Base-by-base conservation (phyloP, 2,329 filamentous ascomycete genomes). In the Nemania diffusa region DNA sequence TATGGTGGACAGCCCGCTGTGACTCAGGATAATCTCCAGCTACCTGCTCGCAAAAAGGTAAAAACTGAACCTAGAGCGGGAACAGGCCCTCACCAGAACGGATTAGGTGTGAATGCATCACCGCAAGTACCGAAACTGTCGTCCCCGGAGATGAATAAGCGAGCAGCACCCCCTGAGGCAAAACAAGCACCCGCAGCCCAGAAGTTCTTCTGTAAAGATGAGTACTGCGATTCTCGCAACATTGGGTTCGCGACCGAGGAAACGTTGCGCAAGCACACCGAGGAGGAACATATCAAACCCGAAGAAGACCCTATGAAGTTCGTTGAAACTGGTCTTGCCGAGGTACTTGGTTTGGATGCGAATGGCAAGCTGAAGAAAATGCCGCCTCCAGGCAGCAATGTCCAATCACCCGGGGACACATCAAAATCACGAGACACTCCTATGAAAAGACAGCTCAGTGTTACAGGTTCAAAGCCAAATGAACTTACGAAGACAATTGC, bases 251-350 rank as follows among this genome's bases (percentile, higher is more conserved):
- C 82, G 1, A 87, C 78, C 6, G 85, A 90, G 69, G 85, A 89
- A 70, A 83, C 83, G 13, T 80, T 84, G 56, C 82, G 84, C 61
- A 74, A 78, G 11, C 88, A 91, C 72, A 77, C 83, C 7, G 80
- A 86, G n/a, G 85, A 90, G 64, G 87, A 90, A 74, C 88, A 91
- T 70, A 78, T 82, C 24, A 85, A 84, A 73, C 88, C 88, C 5
- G 78, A 80, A 48, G 80, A 87, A 68, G 79, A 90, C 65, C 87
- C 88, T 2, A 50, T 82, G 63, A 85, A 84, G 69, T 91, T 84
- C 73, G 78, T 81, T 17, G 73, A 80, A 57, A 86, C 88, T 57
- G 83, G 81, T 53, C 74, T 90, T 37, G 82, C 84, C 0, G 70
- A 80, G 15, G 78, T 80, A 0, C 74, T 90, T 2, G 86, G 85